Percentiles rank a stretch among this genome's conserved stretches.
These are phyloP conservation scores for Iris macrosiphon DNA, from an alignment of 106 monocot genomes.

Conservation along the genomic window DNA sequence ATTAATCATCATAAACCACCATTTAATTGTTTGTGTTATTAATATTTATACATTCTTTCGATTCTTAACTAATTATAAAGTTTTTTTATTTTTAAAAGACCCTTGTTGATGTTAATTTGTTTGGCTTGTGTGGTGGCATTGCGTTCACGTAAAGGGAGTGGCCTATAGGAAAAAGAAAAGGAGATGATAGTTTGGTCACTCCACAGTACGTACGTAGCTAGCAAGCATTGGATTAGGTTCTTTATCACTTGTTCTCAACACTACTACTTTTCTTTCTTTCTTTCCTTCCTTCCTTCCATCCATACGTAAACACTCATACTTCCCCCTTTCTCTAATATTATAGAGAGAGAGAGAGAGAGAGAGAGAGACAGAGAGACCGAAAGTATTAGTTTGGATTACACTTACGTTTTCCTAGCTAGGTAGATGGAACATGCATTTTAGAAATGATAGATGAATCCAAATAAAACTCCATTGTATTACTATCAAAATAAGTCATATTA, in stretches of 20 bases:
- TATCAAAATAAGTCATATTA: too few relatives aligned
- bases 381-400: too few relatives aligned
- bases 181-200: too few relatives aligned
- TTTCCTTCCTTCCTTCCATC: constrained; percentile 1
- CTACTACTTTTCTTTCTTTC: not conserved
- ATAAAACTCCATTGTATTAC: not conserved
- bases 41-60: constrained; percentile 12
- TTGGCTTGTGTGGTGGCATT: constrained; percentile 11
- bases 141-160: constrained; percentile 39
- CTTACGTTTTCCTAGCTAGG: too few relatives aligned
- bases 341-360: not conserved
- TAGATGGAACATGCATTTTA: not conserved
- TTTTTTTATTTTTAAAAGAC: not conserved
- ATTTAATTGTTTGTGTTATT: constrained; percentile 1
- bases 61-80: constrained; percentile 8
- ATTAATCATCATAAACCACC: not conserved
- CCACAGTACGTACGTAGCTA: too few relatives aligned
- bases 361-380: not conserved
- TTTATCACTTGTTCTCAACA: not conserved
- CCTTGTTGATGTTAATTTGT: not conserved
- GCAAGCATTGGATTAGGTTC: too few relatives aligned
- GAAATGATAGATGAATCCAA: not conserved
- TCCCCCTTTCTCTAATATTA: not conserved
- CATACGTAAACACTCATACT: not conserved
- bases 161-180: too few relatives aligned